Conservation (phyloP, 1,139 yeast genomes). For the Kurtzmaniella natalensis region DNA sequence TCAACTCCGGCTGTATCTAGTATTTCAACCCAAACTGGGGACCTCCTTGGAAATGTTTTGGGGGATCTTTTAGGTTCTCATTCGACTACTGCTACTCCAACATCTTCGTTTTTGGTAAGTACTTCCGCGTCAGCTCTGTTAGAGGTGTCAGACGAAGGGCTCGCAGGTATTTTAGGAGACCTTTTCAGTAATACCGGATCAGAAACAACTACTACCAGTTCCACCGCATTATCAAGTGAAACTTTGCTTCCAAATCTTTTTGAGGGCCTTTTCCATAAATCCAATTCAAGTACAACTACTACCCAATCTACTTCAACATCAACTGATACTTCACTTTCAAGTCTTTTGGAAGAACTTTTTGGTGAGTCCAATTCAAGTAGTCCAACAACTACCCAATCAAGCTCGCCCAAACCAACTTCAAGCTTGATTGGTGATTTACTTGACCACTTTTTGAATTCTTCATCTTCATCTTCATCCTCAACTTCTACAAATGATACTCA, state of each 20-base stretch:
- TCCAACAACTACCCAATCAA: constrained; percentile 12
- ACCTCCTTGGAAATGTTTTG: constrained; percentile 6
- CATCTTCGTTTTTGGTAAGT: too few species aligned
- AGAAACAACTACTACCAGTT: constrained; percentile 4
- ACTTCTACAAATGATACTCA: constrained; percentile 3
- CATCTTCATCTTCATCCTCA: constrained; percentile 5
- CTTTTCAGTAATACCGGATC: constrained; percentile 2
- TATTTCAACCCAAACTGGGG: constrained; percentile 5
- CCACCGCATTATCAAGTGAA: constrained; percentile 3
- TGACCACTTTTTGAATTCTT: constrained; percentile 12
- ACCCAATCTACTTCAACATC: constrained; percentile 5
- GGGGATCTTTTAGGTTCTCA: constrained; percentile 7
- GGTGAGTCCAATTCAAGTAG: constrained; percentile 4
- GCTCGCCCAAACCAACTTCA: constrained; percentile 12
- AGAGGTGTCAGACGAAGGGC: too few species aligned
- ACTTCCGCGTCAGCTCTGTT: too few species aligned
- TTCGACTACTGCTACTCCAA: too few species aligned
- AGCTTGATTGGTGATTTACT: constrained; percentile 12
- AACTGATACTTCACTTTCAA: background rate
- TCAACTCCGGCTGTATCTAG: constrained; percentile 8
- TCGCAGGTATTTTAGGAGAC: constrained; percentile 7
- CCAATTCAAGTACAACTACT: constrained; percentile 5
- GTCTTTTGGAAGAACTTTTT: constrained; percentile 3
- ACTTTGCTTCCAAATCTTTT: too few species aligned
- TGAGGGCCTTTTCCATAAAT: too few species aligned